phyloP scores from a whole-genome alignment of 2,329 filamentous ascomycete species.

The Beauveria bassiana region DNA sequence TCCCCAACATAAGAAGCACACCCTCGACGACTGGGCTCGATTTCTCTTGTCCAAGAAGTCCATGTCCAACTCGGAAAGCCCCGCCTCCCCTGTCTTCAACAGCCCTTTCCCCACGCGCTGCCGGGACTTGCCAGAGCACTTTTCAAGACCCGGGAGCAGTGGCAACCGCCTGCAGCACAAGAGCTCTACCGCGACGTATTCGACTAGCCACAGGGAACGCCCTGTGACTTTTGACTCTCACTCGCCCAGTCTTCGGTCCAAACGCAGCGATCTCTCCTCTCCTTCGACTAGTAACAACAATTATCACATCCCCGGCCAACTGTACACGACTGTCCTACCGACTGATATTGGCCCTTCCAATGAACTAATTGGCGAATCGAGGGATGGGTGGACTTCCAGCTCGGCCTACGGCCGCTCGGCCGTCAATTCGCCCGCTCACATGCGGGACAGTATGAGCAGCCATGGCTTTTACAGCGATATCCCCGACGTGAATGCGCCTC shows the following conservation, averaged over 20 bases:
- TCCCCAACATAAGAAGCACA: conserved; percentile 41
- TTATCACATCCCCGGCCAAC: conserved; percentile 33
- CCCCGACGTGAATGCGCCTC: conserved; percentile 41
- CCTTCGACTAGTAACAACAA: conserved; percentile 42
- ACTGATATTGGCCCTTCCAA: conserved; percentile 50
- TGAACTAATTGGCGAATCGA: conserved; percentile 47
- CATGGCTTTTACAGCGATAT: conserved; percentile 32
- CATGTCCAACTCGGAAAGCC: conserved; percentile 43
- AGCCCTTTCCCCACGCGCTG: conserved; percentile 42
- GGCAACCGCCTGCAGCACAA: conserved; percentile 38
- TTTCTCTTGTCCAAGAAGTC: conserved; percentile 40
- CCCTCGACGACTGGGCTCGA: conserved; percentile 52
- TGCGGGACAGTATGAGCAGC: conserved; percentile 47
- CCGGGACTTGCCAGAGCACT: conserved; percentile 34
- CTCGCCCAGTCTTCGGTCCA: conserved; percentile 53
- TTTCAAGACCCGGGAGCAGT: conserved; percentile 35
- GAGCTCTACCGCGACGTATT: conserved; percentile 39
- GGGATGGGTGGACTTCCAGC: conserved; percentile 48
- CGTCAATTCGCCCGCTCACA: conserved; percentile 48
- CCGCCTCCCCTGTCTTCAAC: conserved; percentile 44
- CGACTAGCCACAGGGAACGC: conserved; percentile 39
- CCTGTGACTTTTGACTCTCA: conserved; percentile 48
- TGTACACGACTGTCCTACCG: conserved; percentile 44
- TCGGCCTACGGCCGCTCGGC: conserved; percentile 50
- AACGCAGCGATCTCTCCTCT: conserved; percentile 54